These are phyloP conservation scores for Olyra latifolia DNA, from an alignment of 176 grass and related monocot genomes.

Conservation along the genomic window DNA sequence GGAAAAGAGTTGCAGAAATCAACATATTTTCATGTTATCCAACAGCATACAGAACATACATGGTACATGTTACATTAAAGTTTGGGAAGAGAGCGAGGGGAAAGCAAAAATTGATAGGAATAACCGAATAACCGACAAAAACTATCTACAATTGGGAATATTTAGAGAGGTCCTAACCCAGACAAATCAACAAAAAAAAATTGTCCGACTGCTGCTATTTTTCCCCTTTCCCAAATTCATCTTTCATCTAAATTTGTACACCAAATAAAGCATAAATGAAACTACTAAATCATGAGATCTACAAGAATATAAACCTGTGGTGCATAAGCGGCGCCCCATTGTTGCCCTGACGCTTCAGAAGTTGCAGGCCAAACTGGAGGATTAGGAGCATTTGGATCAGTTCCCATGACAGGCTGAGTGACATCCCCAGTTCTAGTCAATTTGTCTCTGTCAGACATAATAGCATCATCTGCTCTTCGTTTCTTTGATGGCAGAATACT, in stretches of 20 bases:
- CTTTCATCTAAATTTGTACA: not conserved
- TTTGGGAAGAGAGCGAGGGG: not conserved
- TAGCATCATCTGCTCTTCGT: conserved; percentile 71
- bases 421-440: conserved; percentile 54
- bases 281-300: conserved; percentile 10
- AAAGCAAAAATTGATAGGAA: not conserved
- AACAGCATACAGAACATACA: not conserved
- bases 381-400: conserved; percentile 68
- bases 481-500: conserved; percentile 73
- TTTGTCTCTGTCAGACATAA: conserved; percentile 75
- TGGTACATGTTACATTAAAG: too few species aligned
- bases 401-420: conserved; percentile 48
- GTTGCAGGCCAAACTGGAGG: conserved; percentile 55
- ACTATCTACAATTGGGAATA: not conserved
- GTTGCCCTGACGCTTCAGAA: conserved; percentile 56
- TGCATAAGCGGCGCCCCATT: conserved; percentile 71
- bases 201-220: not conserved
- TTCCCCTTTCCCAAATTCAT: not conserved
- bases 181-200: not conserved
- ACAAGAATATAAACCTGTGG: conserved; percentile 41
- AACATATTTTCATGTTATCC: not conserved
- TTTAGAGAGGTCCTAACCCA: not conserved
- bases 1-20: not conserved
- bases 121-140: not conserved
- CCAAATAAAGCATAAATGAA: not conserved